Evolutionary conservation across 2,329 filamentous ascomycete species (phyloP).

Genomic region (Phaeosphaeriaceae sp.): DNA sequence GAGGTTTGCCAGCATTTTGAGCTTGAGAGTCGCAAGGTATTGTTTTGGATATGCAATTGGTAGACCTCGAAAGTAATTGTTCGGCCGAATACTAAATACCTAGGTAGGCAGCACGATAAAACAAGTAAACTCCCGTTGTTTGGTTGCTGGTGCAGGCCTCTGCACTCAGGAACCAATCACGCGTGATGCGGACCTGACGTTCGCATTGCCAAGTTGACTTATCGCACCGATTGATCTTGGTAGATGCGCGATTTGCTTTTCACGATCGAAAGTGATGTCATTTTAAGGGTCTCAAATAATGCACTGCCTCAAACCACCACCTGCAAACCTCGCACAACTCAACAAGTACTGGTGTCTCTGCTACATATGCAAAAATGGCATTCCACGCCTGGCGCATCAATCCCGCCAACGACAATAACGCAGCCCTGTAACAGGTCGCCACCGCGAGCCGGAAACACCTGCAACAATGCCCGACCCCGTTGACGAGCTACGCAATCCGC

Average conservation of each 20-base stretch:
- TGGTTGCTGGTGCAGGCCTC: neutral
- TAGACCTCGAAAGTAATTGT: neutral
- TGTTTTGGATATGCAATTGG: neutral
- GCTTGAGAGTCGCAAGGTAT: neutral
- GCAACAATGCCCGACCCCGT: conserved; percentile 23
- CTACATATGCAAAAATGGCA: conserved; percentile 1
- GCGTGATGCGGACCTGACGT: neutral
- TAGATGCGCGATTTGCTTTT: neutral
- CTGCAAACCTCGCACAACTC: neutral
- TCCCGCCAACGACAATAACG: no score
- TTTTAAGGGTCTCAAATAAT: conserved; percentile 4
- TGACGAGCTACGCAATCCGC: conserved; percentile 23
- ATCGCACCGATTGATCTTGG: conserved; percentile 4
- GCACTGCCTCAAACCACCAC: conserved; percentile 13
- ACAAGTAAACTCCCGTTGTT: neutral
- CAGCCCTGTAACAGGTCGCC: neutral
- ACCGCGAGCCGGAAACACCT: neutral
- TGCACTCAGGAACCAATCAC: neutral
- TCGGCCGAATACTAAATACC: no score
- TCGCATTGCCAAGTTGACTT: neutral
- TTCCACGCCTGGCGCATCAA: neutral
- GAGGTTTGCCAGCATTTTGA: neutral
- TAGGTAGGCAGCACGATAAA: neutral
- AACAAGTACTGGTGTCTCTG: neutral
- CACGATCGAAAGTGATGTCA: conserved; percentile 11